Evolutionary conservation across 2,329 filamentous ascomycete genomes (phyloP).

Genomic region (Neurospora sp.): DNA sequence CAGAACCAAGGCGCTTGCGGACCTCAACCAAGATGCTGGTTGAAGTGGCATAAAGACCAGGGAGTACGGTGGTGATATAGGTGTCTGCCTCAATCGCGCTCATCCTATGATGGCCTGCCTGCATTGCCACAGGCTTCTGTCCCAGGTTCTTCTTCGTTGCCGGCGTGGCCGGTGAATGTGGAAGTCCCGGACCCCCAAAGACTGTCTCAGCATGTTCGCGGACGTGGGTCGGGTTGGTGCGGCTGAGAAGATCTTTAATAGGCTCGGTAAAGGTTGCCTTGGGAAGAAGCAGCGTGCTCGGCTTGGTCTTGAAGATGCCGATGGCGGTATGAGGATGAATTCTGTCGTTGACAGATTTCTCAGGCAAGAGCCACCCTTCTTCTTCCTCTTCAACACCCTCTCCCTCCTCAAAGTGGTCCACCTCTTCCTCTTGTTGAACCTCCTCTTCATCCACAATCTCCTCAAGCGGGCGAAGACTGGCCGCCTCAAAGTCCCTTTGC

Average conservation of each 20-base stretch:
- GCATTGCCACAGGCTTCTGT: conserved; percentile 56
- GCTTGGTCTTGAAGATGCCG: conserved; percentile 65
- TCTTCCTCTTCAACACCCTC: conserved; percentile 23
- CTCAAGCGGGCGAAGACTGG: conserved; percentile 24
- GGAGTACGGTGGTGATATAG: conserved; percentile 60
- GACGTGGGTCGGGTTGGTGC: conserved; percentile 66
- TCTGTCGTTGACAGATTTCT: conserved; percentile 31
- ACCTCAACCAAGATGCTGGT: conserved; percentile 63
- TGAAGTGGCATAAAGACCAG: conserved; percentile 59
- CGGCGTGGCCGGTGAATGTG: conserved; percentile 66
- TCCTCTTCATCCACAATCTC: conserved; percentile 22
- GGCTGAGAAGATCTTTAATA: conserved; percentile 56
- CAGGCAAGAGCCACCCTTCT: conserved; percentile 17
- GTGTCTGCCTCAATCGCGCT: conserved; percentile 65
- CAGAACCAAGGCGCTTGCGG: conserved; percentile 59
- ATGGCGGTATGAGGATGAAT: conserved; percentile 65
- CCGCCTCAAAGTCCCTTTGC: conserved; percentile 47
- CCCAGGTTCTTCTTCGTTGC: conserved; percentile 42
- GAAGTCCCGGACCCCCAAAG: conserved; percentile 70
- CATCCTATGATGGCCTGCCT: conserved; percentile 58
- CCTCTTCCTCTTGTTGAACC: conserved; percentile 20
- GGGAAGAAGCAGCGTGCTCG: conserved; percentile 68
- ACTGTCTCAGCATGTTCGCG: conserved; percentile 58
- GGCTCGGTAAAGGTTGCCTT: conserved; percentile 59
- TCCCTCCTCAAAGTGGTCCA: conserved; percentile 27